phyloP scores from a whole-genome alignment of 2,329 filamentous ascomycete genomes.

The Aspergillus flavus region DNA sequence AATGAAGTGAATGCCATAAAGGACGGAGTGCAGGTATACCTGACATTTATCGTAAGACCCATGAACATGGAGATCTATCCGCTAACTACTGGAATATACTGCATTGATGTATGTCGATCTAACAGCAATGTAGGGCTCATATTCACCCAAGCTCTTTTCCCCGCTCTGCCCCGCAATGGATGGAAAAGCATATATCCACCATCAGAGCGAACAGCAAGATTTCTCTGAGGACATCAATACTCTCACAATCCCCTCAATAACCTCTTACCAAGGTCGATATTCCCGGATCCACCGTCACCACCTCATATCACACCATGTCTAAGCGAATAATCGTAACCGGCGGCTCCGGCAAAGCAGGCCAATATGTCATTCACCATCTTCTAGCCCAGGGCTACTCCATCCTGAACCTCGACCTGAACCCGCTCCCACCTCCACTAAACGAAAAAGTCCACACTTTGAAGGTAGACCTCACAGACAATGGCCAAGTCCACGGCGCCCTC shows the following conservation, averaged over 20 bases:
- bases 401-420: conserved; percentile 58
- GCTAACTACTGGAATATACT: not conserved
- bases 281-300: not conserved
- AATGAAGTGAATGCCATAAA: not conserved
- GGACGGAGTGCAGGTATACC: not conserved
- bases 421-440: conserved; percentile 38
- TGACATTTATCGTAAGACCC: not conserved
- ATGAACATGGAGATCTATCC: not conserved
- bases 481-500: conserved; percentile 60
- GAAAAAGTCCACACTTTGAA: conserved; percentile 57
- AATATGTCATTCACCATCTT: conserved; percentile 58
- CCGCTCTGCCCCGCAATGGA: not conserved
- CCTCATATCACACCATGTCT: conserved; percentile 20
- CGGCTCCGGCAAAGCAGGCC: conserved; percentile 59
- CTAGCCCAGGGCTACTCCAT: conserved; percentile 54
- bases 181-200: not conserved
- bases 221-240: not conserved
- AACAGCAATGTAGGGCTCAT: not conserved
- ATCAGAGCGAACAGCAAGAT: not conserved
- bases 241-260: not conserved
- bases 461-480: conserved; percentile 57
- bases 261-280: not conserved
- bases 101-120: not conserved
- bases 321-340: conserved; percentile 57
- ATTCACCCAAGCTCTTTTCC: not conserved